These are phyloP conservation scores for Suillus paluster DNA, from an alignment of 768 basidiomycete genomes.

Conservation along the genomic window DNA sequence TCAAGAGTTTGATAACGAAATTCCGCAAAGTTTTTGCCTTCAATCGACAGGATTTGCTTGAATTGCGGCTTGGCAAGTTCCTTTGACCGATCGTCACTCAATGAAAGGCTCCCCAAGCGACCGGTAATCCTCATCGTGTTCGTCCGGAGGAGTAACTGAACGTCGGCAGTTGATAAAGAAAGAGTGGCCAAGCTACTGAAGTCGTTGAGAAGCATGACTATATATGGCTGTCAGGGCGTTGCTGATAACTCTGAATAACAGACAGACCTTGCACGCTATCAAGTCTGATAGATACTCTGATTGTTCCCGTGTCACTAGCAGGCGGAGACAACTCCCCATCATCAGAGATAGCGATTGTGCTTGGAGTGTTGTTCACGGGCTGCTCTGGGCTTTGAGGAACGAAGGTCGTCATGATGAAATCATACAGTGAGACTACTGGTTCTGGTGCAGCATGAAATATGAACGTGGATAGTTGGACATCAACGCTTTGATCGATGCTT, in stretches of 20 bases:
- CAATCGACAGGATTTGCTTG: constrained; percentile 88
- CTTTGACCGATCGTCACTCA: constrained; percentile 72
- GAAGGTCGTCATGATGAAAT: constrained; percentile 98
- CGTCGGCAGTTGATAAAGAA: constrained; percentile 88
- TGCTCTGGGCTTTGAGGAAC: constrained; percentile 49
- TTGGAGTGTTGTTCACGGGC: constrained; percentile 16
- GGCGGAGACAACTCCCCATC: constrained; percentile 9
- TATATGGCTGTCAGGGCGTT: constrained; percentile 15
- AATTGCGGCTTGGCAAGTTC: constrained; percentile 64
- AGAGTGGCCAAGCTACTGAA: constrained; percentile 78
- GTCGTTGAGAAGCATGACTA: constrained; percentile 82
- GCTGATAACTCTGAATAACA: not conserved
- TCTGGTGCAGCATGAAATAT: constrained; percentile 88
- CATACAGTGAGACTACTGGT: constrained; percentile 88
- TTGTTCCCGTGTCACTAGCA: constrained; percentile 52
- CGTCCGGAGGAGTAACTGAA: constrained; percentile 71
- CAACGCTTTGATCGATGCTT: constrained; percentile 86
- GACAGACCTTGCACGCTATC: constrained; percentile 78
- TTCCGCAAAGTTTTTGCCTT: constrained; percentile 92
- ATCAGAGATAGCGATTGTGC: constrained; percentile 11
- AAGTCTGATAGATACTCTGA: constrained; percentile 81
- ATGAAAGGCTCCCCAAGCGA: constrained; percentile 79
- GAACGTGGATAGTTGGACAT: constrained; percentile 88
- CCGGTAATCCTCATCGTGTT: constrained; percentile 80
- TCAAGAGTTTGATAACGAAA: constrained; percentile 94